Conservation (phyloP, 1,139 yeast species). For the Suhomyces panamericanus region DNA sequence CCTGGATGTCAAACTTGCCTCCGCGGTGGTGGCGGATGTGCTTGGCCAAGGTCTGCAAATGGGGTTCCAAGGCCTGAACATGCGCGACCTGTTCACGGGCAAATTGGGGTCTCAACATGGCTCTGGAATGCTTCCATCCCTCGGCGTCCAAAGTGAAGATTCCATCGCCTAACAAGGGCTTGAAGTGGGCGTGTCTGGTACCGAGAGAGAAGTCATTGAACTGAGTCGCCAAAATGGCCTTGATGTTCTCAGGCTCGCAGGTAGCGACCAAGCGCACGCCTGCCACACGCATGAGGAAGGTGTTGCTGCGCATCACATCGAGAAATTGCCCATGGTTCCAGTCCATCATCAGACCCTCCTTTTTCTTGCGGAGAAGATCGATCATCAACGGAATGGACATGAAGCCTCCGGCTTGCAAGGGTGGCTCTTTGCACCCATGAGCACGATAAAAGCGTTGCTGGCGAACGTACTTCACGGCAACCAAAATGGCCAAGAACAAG, state of each 20-base stretch:
- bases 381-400: conserved; percentile 11
- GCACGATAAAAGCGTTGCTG: conserved; percentile 16
- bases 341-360: conserved; percentile 16
- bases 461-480: conserved; percentile 14
- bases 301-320: conserved; percentile 2
- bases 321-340: conserved; percentile 7
- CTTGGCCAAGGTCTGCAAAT: conserved; percentile 21
- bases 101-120: conserved; percentile 31
- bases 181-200: conserved; percentile 24
- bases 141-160: conserved; percentile 29
- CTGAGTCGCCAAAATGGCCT: conserved; percentile 28
- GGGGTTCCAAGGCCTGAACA: conserved; percentile 28
- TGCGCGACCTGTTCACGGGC: conserved; percentile 32
- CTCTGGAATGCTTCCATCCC: conserved; percentile 30
- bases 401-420: background rate
- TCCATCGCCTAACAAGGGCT: conserved; percentile 27
- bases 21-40: conserved; percentile 19
- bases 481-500: conserved; percentile 14
- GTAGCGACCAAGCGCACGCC: conserved; percentile 20
- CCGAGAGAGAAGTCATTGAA: conserved; percentile 29
- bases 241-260: conserved; percentile 25
- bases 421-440: conserved; percentile 24
- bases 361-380: conserved; percentile 13
- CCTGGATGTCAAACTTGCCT: conserved; percentile 45
- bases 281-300: conserved; percentile 13